These are phyloP conservation scores for Orbilia brochopaga DNA, from an alignment of 2,329 filamentous ascomycete genomes.

Conservation along the genomic window DNA sequence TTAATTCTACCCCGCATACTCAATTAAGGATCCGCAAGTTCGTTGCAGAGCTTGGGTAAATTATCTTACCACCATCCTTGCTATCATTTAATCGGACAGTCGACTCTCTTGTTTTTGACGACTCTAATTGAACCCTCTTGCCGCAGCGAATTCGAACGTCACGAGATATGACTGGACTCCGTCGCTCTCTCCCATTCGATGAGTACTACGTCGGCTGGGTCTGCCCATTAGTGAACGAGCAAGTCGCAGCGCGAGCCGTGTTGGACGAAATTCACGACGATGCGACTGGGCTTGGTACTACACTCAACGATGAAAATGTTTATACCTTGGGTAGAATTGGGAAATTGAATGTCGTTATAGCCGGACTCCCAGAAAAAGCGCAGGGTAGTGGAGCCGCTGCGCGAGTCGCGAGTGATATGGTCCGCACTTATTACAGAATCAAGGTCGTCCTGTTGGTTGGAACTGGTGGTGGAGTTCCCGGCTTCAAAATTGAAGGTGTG, in stretches of 20 bases:
- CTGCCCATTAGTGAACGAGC: slow-evolving; percentile 51
- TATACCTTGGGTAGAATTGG: slow-evolving; percentile 50
- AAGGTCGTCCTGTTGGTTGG: slow-evolving; percentile 53
- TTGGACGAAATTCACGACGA: slow-evolving; percentile 45
- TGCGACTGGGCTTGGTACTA: no score
- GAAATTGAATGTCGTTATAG: slow-evolving; percentile 52
- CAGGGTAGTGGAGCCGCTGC: slow-evolving; percentile 51
- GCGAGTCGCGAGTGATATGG: slow-evolving; percentile 49
- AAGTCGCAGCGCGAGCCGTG: slow-evolving; percentile 47
- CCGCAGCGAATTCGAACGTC: no score
- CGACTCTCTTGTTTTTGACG: no score
- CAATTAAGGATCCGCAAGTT: no score
- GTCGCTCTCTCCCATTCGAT: not conserved
- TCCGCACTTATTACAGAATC: slow-evolving; percentile 49
- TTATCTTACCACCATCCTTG: no score
- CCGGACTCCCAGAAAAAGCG: slow-evolving; percentile 45
- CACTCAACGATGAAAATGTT: slow-evolving; percentile 24
- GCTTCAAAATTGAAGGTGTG: not conserved
- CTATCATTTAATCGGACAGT: no score
- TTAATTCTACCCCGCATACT: no score
- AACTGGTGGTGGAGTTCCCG: slow-evolving; percentile 54
- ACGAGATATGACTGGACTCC: no score
- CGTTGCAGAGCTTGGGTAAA: no score
- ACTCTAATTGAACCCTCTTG: no score
- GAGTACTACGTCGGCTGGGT: slow-evolving; percentile 53